A percentile compares a stretch with the other conserved stretches of the same genome.
Evolutionary conservation across 192 early-diverging fungal species (phyloP).

Genomic region (Diversispora epigaea): DNA sequence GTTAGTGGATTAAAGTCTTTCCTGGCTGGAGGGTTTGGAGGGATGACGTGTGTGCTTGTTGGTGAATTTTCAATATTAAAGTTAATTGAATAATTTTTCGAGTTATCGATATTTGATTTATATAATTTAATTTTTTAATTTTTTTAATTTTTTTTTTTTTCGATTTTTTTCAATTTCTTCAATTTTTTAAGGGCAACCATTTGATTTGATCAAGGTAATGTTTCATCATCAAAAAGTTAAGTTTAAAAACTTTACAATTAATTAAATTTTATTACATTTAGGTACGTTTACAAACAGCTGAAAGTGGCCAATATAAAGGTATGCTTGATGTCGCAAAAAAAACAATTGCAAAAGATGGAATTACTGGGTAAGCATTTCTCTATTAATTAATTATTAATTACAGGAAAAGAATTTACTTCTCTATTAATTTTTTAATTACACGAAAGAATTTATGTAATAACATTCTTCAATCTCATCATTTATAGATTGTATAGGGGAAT

Average conservation of each 20-base stretch:
- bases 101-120: not conserved
- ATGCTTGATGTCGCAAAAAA: conserved; percentile 89
- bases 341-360: conserved; percentile 87
- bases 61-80: conserved; percentile 34
- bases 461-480: too few species aligned
- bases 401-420: not conserved
- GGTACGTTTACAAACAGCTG: conserved; percentile 92
- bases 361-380: conserved; percentile 55
- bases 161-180: conserved; percentile 3
- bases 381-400: not conserved
- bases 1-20: conserved; percentile 78
- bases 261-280: not conserved
- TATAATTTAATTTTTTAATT: not conserved
- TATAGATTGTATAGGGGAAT: conserved; percentile 87
- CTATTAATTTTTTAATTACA: not conserved
- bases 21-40: conserved; percentile 90
- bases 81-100: not conserved
- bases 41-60: conserved; percentile 76
- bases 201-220: conserved; percentile 82
- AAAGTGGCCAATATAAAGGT: conserved; percentile 74
- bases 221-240: not conserved
- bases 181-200: conserved; percentile 63
- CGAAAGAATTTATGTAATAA: too few species aligned
- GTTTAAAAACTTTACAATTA: not conserved
- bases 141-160: not conserved